A percentile compares a stretch with the other conserved stretches of the same genome.
Evolutionary conservation across 1,284 basidiomycete species (phyloP).

Genomic region (Spongispora temasekensis): DNA sequence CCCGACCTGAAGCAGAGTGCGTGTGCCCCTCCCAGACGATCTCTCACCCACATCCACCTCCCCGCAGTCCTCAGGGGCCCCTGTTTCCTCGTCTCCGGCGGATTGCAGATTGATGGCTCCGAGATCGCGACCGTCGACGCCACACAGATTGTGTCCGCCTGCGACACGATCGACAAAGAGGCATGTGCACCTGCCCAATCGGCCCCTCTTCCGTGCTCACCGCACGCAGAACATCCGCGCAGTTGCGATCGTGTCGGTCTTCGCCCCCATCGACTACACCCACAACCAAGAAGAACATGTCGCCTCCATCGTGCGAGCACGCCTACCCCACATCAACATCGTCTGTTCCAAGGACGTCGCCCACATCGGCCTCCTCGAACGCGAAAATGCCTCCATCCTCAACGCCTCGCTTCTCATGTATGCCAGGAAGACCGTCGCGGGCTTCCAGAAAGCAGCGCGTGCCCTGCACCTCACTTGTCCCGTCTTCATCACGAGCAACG

Average conservation of each 20-base stretch:
- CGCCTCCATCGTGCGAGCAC: conserved; percentile 43
- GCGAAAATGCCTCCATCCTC: conserved; percentile 64
- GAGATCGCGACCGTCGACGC: conserved; percentile 44
- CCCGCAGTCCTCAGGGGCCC: conserved; percentile 41
- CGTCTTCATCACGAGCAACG: conserved; percentile 61
- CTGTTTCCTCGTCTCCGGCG: conserved; percentile 42
- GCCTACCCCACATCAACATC: conserved; percentile 42
- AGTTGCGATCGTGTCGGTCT: conserved; percentile 52
- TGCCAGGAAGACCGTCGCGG: conserved; percentile 51
- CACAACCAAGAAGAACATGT: conserved; percentile 50
- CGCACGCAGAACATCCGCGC: conserved; percentile 39
- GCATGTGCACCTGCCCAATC: conserved; percentile 11
- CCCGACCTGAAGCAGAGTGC: conserved; percentile 32
- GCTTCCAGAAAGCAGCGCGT: conserved; percentile 51
- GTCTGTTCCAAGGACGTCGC: conserved; percentile 46
- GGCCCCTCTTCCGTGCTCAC: conserved; percentile 2
- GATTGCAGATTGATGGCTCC: conserved; percentile 53
- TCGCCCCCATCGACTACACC: conserved; percentile 48
- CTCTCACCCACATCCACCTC: background rate
- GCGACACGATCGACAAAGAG: conserved; percentile 28
- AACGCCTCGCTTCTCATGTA: conserved; percentile 62
- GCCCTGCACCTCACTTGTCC: conserved; percentile 52
- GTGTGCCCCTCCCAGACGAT: conserved; percentile 7
- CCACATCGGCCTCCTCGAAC: conserved; percentile 56
- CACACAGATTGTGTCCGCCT: conserved; percentile 41